Evolutionary conservation across 1,139 yeast genomes (phyloP).

Genomic region (Saccharomycopsis crataegensis): DNA sequence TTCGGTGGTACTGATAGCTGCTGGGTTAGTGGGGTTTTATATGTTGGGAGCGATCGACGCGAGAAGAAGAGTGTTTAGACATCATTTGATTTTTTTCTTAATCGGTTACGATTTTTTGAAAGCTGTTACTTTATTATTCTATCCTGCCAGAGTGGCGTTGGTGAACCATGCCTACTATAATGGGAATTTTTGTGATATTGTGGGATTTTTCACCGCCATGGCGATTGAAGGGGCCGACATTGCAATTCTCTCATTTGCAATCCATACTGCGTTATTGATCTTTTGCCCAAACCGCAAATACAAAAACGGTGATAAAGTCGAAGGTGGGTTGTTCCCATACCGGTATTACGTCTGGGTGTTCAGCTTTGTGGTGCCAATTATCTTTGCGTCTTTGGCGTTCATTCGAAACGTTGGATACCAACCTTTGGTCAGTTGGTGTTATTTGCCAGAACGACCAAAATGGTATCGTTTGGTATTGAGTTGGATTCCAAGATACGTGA

Average conservation of each 20-base stretch:
- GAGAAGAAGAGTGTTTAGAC: conserved; percentile 56
- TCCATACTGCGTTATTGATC: conserved; percentile 72
- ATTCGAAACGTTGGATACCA: conserved; percentile 47
- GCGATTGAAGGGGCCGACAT: conserved; percentile 85
- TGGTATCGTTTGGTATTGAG: conserved; percentile 73
- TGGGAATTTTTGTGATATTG: conserved; percentile 54
- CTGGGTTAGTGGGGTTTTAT: conserved; percentile 49
- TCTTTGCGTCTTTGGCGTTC: conserved; percentile 71
- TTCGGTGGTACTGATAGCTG: conserved; percentile 48
- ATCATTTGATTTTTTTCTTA: conserved; percentile 61
- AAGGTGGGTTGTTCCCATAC: conserved; percentile 68
- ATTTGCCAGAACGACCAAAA: conserved; percentile 61
- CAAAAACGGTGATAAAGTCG: conserved; percentile 38
- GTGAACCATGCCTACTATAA: conserved; percentile 45
- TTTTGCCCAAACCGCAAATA: conserved; percentile 54
- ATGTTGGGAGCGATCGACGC: conserved; percentile 55
- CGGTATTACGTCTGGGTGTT: conserved; percentile 53
- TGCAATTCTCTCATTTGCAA: conserved; percentile 75
- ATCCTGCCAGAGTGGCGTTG: conserved; percentile 56
- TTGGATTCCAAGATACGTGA: conserved; percentile 76
- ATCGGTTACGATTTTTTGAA: conserved; percentile 68
- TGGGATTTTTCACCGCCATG: conserved; percentile 80
- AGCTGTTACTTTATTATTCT: conserved; percentile 61
- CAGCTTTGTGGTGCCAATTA: conserved; percentile 54
- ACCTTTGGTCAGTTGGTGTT: conserved; percentile 73